Conservation (phyloP, 2,329 filamentous ascomycete genomes). For the Epichloe bromicola region DNA sequence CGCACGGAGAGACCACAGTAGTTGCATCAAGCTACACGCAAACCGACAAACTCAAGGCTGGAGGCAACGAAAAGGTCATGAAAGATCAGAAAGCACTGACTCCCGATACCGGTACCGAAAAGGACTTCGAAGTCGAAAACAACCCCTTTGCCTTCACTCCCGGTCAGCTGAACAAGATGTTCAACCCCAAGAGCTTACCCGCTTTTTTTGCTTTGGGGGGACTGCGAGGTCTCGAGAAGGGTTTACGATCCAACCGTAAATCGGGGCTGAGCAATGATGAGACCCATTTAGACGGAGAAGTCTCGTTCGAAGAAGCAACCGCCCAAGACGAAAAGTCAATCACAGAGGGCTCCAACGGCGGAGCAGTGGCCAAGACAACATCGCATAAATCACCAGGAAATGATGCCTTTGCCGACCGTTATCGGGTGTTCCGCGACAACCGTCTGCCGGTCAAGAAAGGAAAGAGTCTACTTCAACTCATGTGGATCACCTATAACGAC, state of each 20-base stretch:
- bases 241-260: conserved; percentile 57
- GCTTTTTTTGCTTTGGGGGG: conserved; percentile 81
- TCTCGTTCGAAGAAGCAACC: conserved; percentile 62
- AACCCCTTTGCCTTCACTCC: conserved; percentile 80
- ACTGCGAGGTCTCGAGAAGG: conserved; percentile 63
- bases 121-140: conserved; percentile 60
- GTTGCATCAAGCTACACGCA: conserved; percentile 31
- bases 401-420: conserved; percentile 46
- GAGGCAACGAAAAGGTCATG: conserved; percentile 43
- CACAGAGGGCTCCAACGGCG: conserved; percentile 16
- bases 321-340: conserved; percentile 21
- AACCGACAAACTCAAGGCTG: conserved; percentile 25
- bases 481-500: conserved; percentile 78
- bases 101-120: conserved; percentile 64
- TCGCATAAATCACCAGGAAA: conserved; percentile 8
- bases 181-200: conserved; percentile 75
- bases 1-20: conserved; percentile 51
- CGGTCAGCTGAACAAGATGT: conserved; percentile 73
- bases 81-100: conserved; percentile 56
- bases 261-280: conserved; percentile 71
- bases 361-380: conserved; percentile 1
- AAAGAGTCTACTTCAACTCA: conserved; percentile 58
- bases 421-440: conserved; percentile 61
- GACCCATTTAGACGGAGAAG: conserved; percentile 44
- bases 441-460: conserved; percentile 60